Evolutionary conservation across 139 green algal species (phyloP).

Genomic region (Spirogloea muscicola): DNA sequence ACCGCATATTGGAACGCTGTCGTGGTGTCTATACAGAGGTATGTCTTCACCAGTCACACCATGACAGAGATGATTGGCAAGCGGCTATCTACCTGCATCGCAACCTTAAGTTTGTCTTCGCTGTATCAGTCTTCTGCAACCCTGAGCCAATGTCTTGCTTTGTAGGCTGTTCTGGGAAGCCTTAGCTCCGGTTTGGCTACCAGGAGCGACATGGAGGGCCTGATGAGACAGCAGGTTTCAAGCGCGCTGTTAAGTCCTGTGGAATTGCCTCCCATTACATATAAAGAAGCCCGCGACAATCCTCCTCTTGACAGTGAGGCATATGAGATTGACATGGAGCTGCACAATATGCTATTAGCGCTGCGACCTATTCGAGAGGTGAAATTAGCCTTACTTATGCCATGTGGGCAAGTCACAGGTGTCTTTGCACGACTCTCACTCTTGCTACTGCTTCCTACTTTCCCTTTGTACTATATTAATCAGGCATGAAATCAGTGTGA

Average conservation of each 20-base stretch:
- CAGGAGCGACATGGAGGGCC: slow-evolving; percentile 28
- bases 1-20: slow-evolving; percentile 32
- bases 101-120: neutral
- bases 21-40: slow-evolving; percentile 36
- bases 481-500: too few relatives aligned
- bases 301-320: slow-evolving; percentile 24
- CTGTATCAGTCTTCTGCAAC: too few relatives aligned
- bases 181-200: slow-evolving; percentile 32
- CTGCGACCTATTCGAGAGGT: slow-evolving; percentile 9
- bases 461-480: too few relatives aligned
- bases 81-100: too few relatives aligned
- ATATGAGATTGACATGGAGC: slow-evolving; percentile 27
- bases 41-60: neutral
- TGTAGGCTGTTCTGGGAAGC: slow-evolving; percentile 39
- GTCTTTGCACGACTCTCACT: too few relatives aligned
- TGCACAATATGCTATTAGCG: slow-evolving; percentile 10
- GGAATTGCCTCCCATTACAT: neutral
- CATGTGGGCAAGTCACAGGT: too few relatives aligned
- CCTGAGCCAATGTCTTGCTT: too few relatives aligned
- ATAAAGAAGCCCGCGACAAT: slow-evolving; percentile 9
- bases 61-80: neutral
- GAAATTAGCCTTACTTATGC: too few relatives aligned
- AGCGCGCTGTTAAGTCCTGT: neutral
- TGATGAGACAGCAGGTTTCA: slow-evolving; percentile 30
- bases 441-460: too few relatives aligned